Evolutionary conservation across 2,329 filamentous ascomycete genomes (phyloP).

Genomic region (Beauveria australis): DNA sequence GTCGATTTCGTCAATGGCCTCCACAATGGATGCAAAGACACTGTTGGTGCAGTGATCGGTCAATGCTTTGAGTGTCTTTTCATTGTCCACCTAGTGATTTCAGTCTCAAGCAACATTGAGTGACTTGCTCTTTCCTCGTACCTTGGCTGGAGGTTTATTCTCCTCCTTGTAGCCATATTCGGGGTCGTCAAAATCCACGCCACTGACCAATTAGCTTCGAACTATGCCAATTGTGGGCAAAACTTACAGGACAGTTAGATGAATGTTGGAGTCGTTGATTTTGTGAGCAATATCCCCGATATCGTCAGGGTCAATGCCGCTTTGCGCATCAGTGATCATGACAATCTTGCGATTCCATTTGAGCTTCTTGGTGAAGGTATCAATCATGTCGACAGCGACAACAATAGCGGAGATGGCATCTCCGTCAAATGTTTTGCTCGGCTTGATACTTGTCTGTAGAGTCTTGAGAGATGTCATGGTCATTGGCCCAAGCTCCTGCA

Average conservation of each 20-base stretch:
- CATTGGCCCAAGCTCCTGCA: slow-evolving; percentile 58
- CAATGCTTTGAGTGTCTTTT: slow-evolving; percentile 56
- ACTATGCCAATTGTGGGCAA: background rate
- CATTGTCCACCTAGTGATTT: slow-evolving; percentile 49
- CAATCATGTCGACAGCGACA: slow-evolving; percentile 80
- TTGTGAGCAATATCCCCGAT: slow-evolving; percentile 62
- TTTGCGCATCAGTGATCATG: slow-evolving; percentile 75
- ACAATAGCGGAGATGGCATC: slow-evolving; percentile 86
- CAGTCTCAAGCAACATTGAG: background rate
- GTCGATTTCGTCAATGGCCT: slow-evolving; percentile 73
- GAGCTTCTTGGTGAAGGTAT: slow-evolving; percentile 66
- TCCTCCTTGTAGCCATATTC: slow-evolving; percentile 92
- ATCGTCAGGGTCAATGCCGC: slow-evolving; percentile 63
- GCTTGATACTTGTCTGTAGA: slow-evolving; percentile 55
- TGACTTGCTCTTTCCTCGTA: slow-evolving; percentile 20
- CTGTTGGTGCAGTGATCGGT: slow-evolving; percentile 60
- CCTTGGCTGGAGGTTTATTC: slow-evolving; percentile 66
- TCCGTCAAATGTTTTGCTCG: slow-evolving; percentile 60
- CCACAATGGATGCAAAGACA: slow-evolving; percentile 72
- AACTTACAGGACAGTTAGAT: slow-evolving; percentile 69
- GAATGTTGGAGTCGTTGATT: slow-evolving; percentile 67
- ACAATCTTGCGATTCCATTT: slow-evolving; percentile 77
- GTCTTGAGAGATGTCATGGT: slow-evolving; percentile 60
- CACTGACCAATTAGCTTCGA: slow-evolving; percentile 39
- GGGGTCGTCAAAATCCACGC: slow-evolving; percentile 86